Base-by-base conservation (phyloP, 768 basidiomycete species). In the Lactifluus pinguis region DNA sequence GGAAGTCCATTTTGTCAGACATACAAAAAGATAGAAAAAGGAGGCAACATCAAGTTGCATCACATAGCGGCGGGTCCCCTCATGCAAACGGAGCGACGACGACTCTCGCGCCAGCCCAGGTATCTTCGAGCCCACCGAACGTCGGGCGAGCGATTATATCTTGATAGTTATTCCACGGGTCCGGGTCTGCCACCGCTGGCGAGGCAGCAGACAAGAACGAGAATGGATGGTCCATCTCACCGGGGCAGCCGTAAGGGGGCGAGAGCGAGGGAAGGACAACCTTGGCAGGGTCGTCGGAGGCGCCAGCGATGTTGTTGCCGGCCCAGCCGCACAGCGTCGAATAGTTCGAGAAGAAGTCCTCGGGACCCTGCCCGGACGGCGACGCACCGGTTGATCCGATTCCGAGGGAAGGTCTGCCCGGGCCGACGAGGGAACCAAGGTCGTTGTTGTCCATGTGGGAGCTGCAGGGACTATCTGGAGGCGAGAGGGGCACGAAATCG, bases 291-390 rank as follows among this genome's bases (percentile, higher is more conserved):
- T 19, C 9, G 48, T 21, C 36, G 7, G 17, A 7, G 17, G 15
- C 6, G 17, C 30, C 49, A 10, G 36, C 11, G 29, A 21, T 9
- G 5, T 30, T 9, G 5, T 30, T 21, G 2, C 65, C 65, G 10
- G 65, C 63, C 65, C 65, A 66, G 44, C 55, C 65, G 53, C 62
- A 64, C 21, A 66, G 55, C 6, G 62, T 57, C 58, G 65, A 66
- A 15, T 64, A 66, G 13, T 9, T 57, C n/a, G 65, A 64, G 53
- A 60, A 50, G 58, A 60, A 65, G 25, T 10, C 19, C 11, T 48
- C 34, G 1, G 34, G 58, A 29, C 2, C 49, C n/a, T 38, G 36
- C 3, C 32, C 53, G 6, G 49, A 36, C 36, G 36, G 42, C 25
- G 34, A 34, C 25, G 34, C 21, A 10, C 47, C 32, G 14, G 41